Base-by-base conservation (phyloP, 2,329 filamentous ascomycete genomes). In the Lecanosticta acicola region DNA sequence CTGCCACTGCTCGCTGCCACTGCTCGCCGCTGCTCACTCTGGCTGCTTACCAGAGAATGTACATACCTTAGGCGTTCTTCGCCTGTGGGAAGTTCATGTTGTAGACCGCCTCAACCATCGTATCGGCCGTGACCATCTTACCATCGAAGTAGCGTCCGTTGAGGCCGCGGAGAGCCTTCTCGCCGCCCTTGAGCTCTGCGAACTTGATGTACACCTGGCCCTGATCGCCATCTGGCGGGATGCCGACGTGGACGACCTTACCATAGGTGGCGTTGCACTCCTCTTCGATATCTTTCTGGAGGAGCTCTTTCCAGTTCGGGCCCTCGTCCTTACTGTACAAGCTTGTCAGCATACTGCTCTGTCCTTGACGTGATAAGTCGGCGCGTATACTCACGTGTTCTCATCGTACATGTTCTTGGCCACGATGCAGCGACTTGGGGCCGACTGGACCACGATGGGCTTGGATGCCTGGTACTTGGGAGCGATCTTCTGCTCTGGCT, bases 171-270 rank as follows among this genome's bases (percentile, higher is more conserved):
- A 97, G 94, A 61, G 93, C 93, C 66, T 96, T 97, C 71, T 96
- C 88, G 66, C 91, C 91, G 60, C 91, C 91, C 67, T 90, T 82
- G 53, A 97, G 87, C 63, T 88, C 85, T 71, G 95, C 89, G 73
- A 98, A 98, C 70, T 98, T 98, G 68, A 98, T 83, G 70, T 95
- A 98, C 60, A 98, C 91, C 66, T 98, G 93, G 70, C 93, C 93
- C 39, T 89, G 93, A 72, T 94, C 94, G 57, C 86, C 82, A 74
- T 97, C 91, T 70, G 95, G 79, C 60, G 89, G 81, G 41, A 66
- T 49, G 48, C 56, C 63, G 71, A 97, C 94, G 80, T 98, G 93
- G 68, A 97, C 89, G 62, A 98, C 91, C 61, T 91, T 87, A 64
- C 93, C 93, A 75, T 97, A 98, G 76, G 93, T 94, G 61, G 82